phyloP scores from a whole-genome alignment of 164 flowering plant species.

The Pachysandra terminalis region DNA sequence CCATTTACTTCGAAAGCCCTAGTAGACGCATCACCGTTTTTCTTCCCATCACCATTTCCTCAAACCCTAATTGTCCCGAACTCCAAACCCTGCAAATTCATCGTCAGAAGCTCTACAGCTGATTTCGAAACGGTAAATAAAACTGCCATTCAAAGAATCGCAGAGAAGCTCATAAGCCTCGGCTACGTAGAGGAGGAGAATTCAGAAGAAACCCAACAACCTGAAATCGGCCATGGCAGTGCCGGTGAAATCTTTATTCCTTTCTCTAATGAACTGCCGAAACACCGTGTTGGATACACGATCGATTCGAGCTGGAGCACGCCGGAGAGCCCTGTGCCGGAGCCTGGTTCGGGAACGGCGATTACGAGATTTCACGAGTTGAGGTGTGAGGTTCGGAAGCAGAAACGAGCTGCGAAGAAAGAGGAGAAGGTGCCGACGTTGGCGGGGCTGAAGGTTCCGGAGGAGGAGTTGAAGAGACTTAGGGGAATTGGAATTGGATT shows the following conservation, averaged over 20 bases:
- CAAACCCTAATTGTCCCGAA: slow-evolving; percentile 17
- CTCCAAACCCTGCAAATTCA: slow-evolving; percentile 28
- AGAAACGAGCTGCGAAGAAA: slow-evolving; percentile 20
- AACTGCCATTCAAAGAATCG: slow-evolving; percentile 72
- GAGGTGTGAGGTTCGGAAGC: slow-evolving; percentile 37
- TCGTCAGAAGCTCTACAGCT: slow-evolving; percentile 21
- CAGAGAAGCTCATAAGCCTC: slow-evolving; percentile 88
- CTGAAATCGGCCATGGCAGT: slow-evolving; percentile 15
- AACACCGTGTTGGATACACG: slow-evolving; percentile 73
- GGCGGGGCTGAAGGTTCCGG: slow-evolving; percentile 68
- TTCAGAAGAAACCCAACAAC: background rate
- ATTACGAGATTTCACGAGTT: slow-evolving; percentile 43
- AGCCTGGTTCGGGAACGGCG: slow-evolving; percentile 63
- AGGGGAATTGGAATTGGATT: slow-evolving; percentile 47
- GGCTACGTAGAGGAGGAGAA: slow-evolving; percentile 56
- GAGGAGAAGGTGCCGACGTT: slow-evolving; percentile 47
- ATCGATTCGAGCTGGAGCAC: slow-evolving; percentile 86
- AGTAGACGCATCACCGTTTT: background rate
- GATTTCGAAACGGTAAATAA: slow-evolving; percentile 31
- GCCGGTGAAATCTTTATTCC: slow-evolving; percentile 86
- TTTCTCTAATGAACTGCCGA: slow-evolving; percentile 43
- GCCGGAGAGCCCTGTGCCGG: slow-evolving; percentile 78
- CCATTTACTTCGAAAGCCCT: slow-evolving; percentile 18
- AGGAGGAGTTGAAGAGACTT: slow-evolving; percentile 67
- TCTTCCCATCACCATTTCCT: slow-evolving; percentile 11